Base-by-base conservation (phyloP, 371 early-diverging fungal genomes). In the Mucor velutinosus region DNA sequence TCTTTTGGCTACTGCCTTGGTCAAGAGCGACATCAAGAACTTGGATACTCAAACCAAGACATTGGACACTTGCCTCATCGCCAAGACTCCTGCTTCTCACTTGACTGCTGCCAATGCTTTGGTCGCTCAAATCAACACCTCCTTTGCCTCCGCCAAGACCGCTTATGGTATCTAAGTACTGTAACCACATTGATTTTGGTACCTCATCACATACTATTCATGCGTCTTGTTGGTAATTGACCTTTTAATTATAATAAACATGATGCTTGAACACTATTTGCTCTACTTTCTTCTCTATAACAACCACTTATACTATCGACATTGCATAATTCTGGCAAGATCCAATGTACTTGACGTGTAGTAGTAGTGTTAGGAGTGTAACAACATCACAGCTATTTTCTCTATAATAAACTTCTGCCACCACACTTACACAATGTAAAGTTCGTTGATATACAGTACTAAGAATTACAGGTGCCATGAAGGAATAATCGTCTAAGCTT, bases 41-140 rank as follows among this genome's bases (percentile, higher is more conserved):
- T 66, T 74, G 51, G 37, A 70, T 14, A 43, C 45, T 10, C 27
- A 58, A 60, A 68, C 67, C 21, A 30, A 15, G 4, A 12, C 71
- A 8, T 63, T 74, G 57, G 59, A 64, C 27, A 37, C 51, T 29
- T 74, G 75, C 47, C 61, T 74, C 21, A 17, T 74, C 30, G 37
- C 37, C 35, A 58, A 37, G 33, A 65, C 75, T 56, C 75, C 71
- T 27, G 29, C 70, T 45, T 29, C 27, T 49, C 47, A 67, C n/a
- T 29, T 53, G 27, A 15, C 47, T 49, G 47, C 56, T 39, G 74
- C 74, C 37, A 70, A 70, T 45, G 65, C 12, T 17, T 66, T 58
- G 15, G 47, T 62, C 33, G 25, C 57, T 15, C 17, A 29, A 21
- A 64, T 74, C 32, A 45, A 67, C 17, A 39, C 49, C 37, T 70